Evolutionary conservation across 2,329 filamentous ascomycete genomes (phyloP).

Genomic region (Exophiala viscosa): DNA sequence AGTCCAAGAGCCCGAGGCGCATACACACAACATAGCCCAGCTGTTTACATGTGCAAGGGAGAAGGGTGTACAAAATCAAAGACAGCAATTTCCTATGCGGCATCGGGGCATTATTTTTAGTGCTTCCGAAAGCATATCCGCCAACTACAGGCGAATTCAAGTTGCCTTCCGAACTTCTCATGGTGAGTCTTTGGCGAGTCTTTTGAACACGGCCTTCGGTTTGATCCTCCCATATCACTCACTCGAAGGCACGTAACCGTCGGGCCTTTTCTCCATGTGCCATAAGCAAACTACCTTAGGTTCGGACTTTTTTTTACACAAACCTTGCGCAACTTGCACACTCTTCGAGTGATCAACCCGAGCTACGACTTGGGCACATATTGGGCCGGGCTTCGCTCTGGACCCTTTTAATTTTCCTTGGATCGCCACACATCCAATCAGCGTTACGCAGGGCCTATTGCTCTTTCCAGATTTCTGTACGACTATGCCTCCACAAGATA

Average conservation of each 20-base stretch:
- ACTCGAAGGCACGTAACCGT: too few relatives aligned
- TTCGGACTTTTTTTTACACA: too few relatives aligned
- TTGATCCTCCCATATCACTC: neutral
- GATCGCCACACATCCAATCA: constrained; percentile 9
- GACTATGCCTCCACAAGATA: neutral
- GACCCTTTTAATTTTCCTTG: constrained; percentile 13
- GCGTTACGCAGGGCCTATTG: constrained; percentile 1
- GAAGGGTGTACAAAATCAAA: constrained; percentile 21
- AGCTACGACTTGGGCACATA: neutral
- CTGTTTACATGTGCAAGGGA: constrained; percentile 7
- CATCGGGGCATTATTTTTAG: constrained; percentile 6
- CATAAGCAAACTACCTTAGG: too few relatives aligned
- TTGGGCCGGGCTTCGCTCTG: constrained; percentile 3
- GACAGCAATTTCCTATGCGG: constrained; percentile 17
- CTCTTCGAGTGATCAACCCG: neutral
- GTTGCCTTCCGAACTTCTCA: constrained; percentile 5
- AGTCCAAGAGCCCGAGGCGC: too few relatives aligned
- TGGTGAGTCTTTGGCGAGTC: neutral
- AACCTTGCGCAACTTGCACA: too few relatives aligned
- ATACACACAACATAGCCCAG: neutral
- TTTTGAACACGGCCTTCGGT: neutral
- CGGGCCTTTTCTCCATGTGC: too few relatives aligned
- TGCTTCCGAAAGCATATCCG: constrained; percentile 3
- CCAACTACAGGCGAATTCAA: neutral
- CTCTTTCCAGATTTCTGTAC: neutral